Evolutionary conservation across 2,329 filamentous ascomycete genomes (phyloP).

Genomic region (Epichloe typhina): DNA sequence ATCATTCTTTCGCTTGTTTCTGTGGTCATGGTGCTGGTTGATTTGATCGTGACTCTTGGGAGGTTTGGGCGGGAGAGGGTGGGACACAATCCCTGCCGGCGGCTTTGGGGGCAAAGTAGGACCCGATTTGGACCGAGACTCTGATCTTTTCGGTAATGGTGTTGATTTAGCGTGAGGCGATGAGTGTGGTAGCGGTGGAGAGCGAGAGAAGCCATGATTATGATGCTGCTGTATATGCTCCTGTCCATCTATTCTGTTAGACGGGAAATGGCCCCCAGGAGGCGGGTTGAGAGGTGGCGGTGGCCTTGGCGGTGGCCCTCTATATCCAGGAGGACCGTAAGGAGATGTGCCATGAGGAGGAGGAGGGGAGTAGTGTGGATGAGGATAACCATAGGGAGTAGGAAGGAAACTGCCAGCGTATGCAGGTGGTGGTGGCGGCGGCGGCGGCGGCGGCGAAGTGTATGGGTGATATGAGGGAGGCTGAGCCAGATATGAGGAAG

Average conservation of each 20-base stretch:
- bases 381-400: constrained; percentile 13
- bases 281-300: constrained; percentile 6
- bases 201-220: constrained; percentile 3
- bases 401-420: constrained; percentile 12
- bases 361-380: constrained; percentile 12
- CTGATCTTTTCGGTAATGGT: background rate
- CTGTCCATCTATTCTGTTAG: constrained; percentile 1
- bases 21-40: constrained; percentile 16
- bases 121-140: background rate
- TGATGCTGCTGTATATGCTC: constrained; percentile 2
- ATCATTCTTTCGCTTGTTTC: constrained; percentile 19
- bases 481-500: constrained; percentile 13
- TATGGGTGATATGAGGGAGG: constrained; percentile 14
- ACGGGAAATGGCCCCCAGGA: constrained; percentile 1
- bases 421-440: constrained; percentile 5
- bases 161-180: background rate
- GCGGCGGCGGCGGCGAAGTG: constrained; percentile 5
- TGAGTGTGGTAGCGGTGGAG: background rate
- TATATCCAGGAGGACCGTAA: constrained; percentile 8
- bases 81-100: constrained; percentile 5
- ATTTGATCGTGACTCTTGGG: constrained; percentile 16
- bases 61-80: constrained; percentile 20
- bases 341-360: constrained; percentile 9
- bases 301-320: constrained; percentile 1
- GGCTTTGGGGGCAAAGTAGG: constrained; percentile 6